Evolutionary conservation across 805 yeast species (phyloP), one percentile per base, ranked within the genome.

Genomic region (Ogataea ramenticola): DNA sequence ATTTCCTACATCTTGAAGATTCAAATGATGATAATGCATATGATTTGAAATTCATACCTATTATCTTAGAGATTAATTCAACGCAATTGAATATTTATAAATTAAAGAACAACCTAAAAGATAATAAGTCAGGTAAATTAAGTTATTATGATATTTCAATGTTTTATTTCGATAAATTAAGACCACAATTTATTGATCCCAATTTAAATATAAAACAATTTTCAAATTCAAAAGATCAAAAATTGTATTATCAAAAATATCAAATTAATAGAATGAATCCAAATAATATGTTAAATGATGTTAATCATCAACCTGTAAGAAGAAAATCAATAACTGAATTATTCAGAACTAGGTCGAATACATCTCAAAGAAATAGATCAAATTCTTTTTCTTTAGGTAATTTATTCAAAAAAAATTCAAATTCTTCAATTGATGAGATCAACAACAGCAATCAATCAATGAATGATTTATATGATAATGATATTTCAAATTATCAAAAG

Each of bases 21-120:
- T 5, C 2, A 12, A 5, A 3, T 29, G 35, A 15, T 29, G 8
- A 21, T 36, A 22, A 7, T 19, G 20, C 11, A 3, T 4, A 20
- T 7, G 35, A 32, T n/a, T 32, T 32, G 11, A 31, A 31, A 22
- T 39, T 39, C 21, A 30, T 45, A 21, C 66, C 67, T 1, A 49
- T 55, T 3, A 33, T 64, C 0, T 26, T 61, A 8, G 66, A 61
- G 42, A 49, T 64, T 30, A 61, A 64, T 44, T 62, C 66, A 8
- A 63, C 67, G 1, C 59, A 55, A 35, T 46, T 63, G 21, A 58
- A 59, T 44, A 31, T 63, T 12, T 58, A 59, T 39, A 35, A 43
- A 5, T 7, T 64, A 1, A 41, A 42, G 12, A 42, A 48, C 8
- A 33, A 43, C 8, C 49, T 48, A 27, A 10, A 6, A 4, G 6